Percentiles rank a stretch among this genome's conserved stretches.
Conservation (phyloP, 441 rosid species). For the Isatis lusitanica region DNA sequence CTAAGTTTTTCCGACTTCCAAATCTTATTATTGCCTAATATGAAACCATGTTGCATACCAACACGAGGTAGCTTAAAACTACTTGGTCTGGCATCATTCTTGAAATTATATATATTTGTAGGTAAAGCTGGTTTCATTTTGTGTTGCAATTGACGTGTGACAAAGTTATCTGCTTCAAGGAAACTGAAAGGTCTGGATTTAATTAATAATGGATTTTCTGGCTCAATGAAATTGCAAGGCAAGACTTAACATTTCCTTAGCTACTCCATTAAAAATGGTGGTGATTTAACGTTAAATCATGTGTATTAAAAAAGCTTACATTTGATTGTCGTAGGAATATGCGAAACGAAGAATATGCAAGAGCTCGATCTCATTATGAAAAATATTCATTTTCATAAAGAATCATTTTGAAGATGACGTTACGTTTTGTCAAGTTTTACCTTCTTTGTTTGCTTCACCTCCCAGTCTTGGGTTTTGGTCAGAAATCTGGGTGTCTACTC, state of each 20-base stretch:
- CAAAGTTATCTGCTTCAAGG: neutral
- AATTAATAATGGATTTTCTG: neutral
- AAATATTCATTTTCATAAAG: too few species aligned
- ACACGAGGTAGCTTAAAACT: neutral
- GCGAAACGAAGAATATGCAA: too few species aligned
- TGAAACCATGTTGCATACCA: constrained; percentile 11
- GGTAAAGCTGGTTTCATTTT: neutral
- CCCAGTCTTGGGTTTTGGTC: too few species aligned
- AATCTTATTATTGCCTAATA: neutral
- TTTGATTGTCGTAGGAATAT: too few species aligned
- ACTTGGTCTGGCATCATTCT: neutral
- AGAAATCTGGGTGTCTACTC: too few species aligned
- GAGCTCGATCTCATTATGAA: too few species aligned
- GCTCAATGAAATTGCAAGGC: constrained; percentile 14
- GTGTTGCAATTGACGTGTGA: neutral
- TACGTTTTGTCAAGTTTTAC: too few species aligned
- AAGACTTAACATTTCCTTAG: neutral
- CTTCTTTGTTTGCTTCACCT: too few species aligned
- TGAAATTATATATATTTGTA: constrained; percentile 9
- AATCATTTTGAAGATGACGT: too few species aligned
- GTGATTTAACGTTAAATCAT: too few species aligned
- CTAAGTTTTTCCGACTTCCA: constrained; percentile 8
- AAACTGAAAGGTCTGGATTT: constrained; percentile 24
- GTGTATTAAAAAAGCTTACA: too few species aligned
- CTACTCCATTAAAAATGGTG: neutral